phyloP scores from a whole-genome alignment of 1,284 basidiomycete species.

The Kwoniella shivajii region DNA sequence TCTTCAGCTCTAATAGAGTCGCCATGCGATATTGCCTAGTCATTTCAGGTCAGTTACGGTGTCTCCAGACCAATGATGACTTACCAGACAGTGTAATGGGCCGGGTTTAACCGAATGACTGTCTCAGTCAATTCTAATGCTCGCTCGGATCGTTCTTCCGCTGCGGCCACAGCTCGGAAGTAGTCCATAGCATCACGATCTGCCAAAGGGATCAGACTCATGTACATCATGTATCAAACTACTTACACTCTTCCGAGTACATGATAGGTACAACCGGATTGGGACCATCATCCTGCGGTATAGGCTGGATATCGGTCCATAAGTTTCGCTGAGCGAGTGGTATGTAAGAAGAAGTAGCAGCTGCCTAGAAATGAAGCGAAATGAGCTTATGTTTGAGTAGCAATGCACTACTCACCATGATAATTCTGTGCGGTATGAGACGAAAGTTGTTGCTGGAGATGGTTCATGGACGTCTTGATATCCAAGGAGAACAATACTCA shows the following conservation, averaged over 20 bases:
- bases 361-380: neutral
- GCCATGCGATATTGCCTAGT: conserved; percentile 88
- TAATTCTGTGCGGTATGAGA: too few relatives aligned
- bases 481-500: neutral
- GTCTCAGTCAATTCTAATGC: conserved; percentile 81
- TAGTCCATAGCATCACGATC: conserved; percentile 91
- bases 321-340: conserved; percentile 67
- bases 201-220: conserved; percentile 48
- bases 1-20: conserved; percentile 69
- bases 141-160: conserved; percentile 72
- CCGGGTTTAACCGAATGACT: conserved; percentile 84
- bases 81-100: conserved; percentile 92
- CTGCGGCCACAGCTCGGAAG: conserved; percentile 78
- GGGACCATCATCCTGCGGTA: conserved; percentile 75
- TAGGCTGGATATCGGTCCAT: conserved; percentile 76
- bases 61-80: conserved; percentile 10
- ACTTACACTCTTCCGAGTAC: conserved; percentile 81
- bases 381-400: too few relatives aligned
- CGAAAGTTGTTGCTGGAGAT: too few relatives aligned
- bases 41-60: neutral
- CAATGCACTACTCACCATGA: too few relatives aligned
- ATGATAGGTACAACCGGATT: conserved; percentile 84
- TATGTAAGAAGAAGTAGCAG: conserved; percentile 32
- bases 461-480: neutral
- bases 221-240: neutral